phyloP scores from a whole-genome alignment of 2,329 filamentous ascomycete genomes.

The Elsinoe batatas region DNA sequence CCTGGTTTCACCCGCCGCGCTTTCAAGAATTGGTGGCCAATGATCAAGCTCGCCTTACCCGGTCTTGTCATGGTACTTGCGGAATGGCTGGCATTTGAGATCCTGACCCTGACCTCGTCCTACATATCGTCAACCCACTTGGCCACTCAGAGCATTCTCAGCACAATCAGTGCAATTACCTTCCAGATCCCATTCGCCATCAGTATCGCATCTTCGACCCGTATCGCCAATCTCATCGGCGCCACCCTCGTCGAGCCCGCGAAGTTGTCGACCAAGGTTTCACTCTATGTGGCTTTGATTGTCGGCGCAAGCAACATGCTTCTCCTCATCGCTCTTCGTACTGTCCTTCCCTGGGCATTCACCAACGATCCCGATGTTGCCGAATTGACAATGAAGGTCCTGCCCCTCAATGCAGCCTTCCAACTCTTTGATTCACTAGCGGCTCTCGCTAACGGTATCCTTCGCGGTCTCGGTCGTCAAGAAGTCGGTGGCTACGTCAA shows the following conservation, averaged over 20 bases:
- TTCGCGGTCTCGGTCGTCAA: conserved; percentile 78
- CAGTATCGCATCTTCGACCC: conserved; percentile 77
- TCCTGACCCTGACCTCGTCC: conserved; percentile 70
- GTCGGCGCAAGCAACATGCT: conserved; percentile 72
- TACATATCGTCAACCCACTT: conserved; percentile 70
- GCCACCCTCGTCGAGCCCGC: conserved; percentile 72
- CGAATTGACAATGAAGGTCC: conserved; percentile 53
- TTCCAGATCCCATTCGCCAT: conserved; percentile 62
- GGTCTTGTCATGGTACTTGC: conserved; percentile 89
- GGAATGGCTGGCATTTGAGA: conserved; percentile 84
- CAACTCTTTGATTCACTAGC: conserved; percentile 79
- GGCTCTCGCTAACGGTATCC: conserved; percentile 68
- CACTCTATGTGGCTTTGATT: conserved; percentile 53
- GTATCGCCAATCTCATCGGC: conserved; percentile 84
- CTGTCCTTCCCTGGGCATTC: conserved; percentile 65
- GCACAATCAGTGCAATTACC: conserved; percentile 28
- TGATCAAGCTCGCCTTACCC: conserved; percentile 77
- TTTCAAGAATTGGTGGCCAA: conserved; percentile 64
- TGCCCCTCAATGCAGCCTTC: conserved; percentile 77
- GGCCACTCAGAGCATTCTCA: conserved; percentile 78
- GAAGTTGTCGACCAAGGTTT: conserved; percentile 66
- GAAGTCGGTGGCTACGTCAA: conserved; percentile 84
- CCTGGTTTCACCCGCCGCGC: conserved; percentile 60
- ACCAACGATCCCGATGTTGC: conserved; percentile 58
- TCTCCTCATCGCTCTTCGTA: conserved; percentile 54